Base-by-base conservation (phyloP, 2,329 filamentous ascomycete genomes). In the Ceratocystiopsis sp. region DNA sequence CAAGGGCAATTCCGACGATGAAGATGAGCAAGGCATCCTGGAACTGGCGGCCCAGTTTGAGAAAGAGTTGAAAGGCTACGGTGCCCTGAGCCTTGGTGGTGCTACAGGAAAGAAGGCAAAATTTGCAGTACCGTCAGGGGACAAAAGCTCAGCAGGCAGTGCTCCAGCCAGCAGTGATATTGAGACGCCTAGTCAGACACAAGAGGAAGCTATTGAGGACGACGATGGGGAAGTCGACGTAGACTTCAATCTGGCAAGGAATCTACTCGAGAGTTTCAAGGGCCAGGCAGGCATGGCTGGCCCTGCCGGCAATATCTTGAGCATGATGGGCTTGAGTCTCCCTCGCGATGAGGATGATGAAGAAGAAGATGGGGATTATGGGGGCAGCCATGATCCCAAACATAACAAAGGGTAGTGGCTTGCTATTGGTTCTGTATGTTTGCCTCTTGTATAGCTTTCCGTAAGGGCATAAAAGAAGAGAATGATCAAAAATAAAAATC, bases 191-290 rank as follows among this genome's bases (percentile, higher is more conserved):
- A 7, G 7, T 21, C 19, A 21, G 7, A 21, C 10, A 29, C 25
- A 29, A 29, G 25, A 29, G 7, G 25, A 29, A 29, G 10, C 7
- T 35, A 66, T 69, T 3, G 33, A 34, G 10, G 33, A 11, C 4
- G 42, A 43, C 3, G 67, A 71, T 10, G 69, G 73, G 0, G 76
- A 80, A 42, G 71, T 91, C 5, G 69, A 86, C 49, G 75, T 91
- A 25, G 84, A 96, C 56, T 82, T 86, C 51, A 89, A 91, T 48
- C 67, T 98, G 19, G 86, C 84, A 16, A 85, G 82, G 58, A 96
- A 96, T 54, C 66, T 98, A 43, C 66, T 98, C 1, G 85, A 95
- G 58, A 89, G 84, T 53, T 87, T 98, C 61, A 93, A 93, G 56
- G 80, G 83, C 15, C 89, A 96, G 58, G 84, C 69, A 16, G 91